Evolutionary conservation across 768 basidiomycete genomes (phyloP).

Genomic region (Kondoa subrosea): DNA sequence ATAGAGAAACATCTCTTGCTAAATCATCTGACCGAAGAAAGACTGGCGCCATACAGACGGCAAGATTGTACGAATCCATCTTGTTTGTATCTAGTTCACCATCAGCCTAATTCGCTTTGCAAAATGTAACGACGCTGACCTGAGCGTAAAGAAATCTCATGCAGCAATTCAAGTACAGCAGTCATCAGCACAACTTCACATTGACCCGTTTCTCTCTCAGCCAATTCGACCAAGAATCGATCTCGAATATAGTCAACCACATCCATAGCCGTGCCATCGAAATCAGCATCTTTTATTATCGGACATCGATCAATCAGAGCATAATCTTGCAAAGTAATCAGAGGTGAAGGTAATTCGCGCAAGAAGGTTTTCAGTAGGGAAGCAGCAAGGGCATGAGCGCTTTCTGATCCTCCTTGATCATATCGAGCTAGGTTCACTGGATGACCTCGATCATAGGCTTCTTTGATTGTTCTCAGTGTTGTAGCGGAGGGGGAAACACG

Average conservation of each 20-base stretch:
- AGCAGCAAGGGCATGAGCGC: slow-evolving; percentile 9
- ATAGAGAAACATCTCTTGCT: slow-evolving; percentile 9
- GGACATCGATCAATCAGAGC: slow-evolving; percentile 10
- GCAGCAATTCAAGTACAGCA: slow-evolving; percentile 6
- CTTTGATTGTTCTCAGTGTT: slow-evolving; percentile 2
- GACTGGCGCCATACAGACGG: slow-evolving; percentile 17
- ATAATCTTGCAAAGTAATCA: slow-evolving; percentile 10
- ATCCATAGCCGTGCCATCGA: not conserved
- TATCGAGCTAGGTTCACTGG: slow-evolving; percentile 8
- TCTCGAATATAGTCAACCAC: slow-evolving; percentile 4
- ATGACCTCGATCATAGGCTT: slow-evolving; percentile 12
- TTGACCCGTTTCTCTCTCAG: slow-evolving; percentile 8
- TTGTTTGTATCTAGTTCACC: slow-evolving; percentile 10
- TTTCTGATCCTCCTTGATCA: slow-evolving; percentile 5
- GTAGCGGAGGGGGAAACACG: slow-evolving; percentile 13
- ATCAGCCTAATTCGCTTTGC: not conserved
- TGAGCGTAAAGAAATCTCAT: not conserved
- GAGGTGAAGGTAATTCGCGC: slow-evolving; percentile 5
- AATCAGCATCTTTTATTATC: not conserved
- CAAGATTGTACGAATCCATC: slow-evolving; percentile 20
- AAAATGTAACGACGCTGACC: slow-evolving; percentile 1
- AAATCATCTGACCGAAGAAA: slow-evolving; percentile 15
- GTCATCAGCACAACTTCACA: slow-evolving; percentile 1
- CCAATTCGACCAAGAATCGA: slow-evolving; percentile 6
- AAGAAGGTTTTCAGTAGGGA: slow-evolving; percentile 17